Evolutionary conservation across 306 rosid genomes (phyloP).

Genomic region (Rubus idaeus): DNA sequence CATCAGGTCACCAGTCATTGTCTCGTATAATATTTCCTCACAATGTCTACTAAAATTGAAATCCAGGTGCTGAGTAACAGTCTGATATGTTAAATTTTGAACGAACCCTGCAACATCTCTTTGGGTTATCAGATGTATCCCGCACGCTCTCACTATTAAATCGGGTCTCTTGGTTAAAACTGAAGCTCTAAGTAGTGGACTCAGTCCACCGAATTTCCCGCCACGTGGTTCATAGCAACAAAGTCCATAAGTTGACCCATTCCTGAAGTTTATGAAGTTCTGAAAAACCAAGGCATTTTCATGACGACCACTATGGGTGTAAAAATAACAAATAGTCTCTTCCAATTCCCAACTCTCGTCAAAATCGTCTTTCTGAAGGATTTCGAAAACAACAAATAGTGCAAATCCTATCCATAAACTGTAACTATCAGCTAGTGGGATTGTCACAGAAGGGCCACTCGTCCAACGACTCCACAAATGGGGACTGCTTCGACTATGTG

Average conservation of each 20-base stretch:
- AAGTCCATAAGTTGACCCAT: not conserved
- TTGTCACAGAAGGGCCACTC: constrained; percentile 1
- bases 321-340: not conserved
- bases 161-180: not conserved
- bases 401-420: not conserved
- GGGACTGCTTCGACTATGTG: not conserved
- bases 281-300: not conserved
- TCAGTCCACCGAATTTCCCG: not conserved
- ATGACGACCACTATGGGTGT: not conserved
- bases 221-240: not conserved
- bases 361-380: not conserved
- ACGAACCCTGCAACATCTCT: not conserved
- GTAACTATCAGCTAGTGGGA: not conserved
- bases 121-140: not conserved
- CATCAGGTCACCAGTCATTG: not conserved
- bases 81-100: not conserved
- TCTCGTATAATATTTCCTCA: not conserved
- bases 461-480: not conserved
- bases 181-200: not conserved
- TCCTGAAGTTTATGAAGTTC: not conserved
- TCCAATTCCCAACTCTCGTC: not conserved
- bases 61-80: not conserved
- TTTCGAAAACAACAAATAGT: not conserved
- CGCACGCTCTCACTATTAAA: constrained; percentile 9
- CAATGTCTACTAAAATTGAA: not conserved